Evolutionary conservation across 2,329 filamentous ascomycete genomes (phyloP), one percentile per base, ranked within the genome.

Genomic region (Hymenoscyphus fructigenus): DNA sequence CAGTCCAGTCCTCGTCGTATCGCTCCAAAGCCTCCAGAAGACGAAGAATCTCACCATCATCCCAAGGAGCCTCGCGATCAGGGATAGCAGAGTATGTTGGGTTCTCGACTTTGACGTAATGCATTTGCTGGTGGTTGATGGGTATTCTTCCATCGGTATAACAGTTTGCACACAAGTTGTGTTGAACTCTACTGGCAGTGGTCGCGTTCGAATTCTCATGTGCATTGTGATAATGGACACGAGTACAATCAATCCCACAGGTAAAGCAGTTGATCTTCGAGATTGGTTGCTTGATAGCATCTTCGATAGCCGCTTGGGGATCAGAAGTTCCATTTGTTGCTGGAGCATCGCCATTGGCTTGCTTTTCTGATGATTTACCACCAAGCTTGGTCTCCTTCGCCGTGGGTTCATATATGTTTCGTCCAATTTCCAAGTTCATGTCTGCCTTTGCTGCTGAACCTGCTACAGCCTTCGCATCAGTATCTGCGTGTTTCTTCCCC

Each of bases 1-100:
- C 88, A 65, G 91, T 90, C 95, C 95, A 99, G 78, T 98, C 92
- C 67, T 98, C 94, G 69, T 98, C 94, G 72, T 94, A 97, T 72
- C 90, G 86, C 79, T 99, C 95, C 59, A 99, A 82, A 9, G 88
- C 96, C 77, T 99, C 95, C 6, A 99, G 84, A 44, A 99, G 84
- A 59, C 93, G 84, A n/a, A 99, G 82, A 15, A 92, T 86, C 78
- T 99, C 95, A 15, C 91, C 88, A 74, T 98, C 93, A 23, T 90
- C 91, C 95, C 95, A 99, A 1, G 92, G 88, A 17, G 91, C 88
- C 74, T 97, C 92, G 61, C 91, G 86, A 72, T 97, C 93, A 1
- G 90, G 82, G n/a, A 91, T 83, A 1, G 87, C 85, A 3, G 90
- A 88, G 76, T 97, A 94, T 3, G 85, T 85, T n/a, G 90, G 88